A percentile compares a stretch with the other conserved stretches of the same genome.
phyloP scores from a whole-genome alignment of 2,329 filamentous ascomycete species.

The Scedosporium boydii region DNA sequence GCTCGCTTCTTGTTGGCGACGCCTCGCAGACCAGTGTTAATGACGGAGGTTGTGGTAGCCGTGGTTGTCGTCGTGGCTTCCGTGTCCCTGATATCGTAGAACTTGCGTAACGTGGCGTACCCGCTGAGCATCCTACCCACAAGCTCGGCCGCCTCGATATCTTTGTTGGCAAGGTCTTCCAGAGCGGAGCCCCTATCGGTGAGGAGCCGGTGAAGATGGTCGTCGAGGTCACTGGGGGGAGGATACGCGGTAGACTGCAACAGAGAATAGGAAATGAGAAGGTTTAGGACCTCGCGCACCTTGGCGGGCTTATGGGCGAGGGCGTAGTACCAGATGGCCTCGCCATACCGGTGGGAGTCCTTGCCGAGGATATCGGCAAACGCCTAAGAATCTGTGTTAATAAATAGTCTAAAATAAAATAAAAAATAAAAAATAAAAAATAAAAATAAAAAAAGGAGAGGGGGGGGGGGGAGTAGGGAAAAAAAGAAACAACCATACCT shows the following conservation, averaged over 20 bases:
- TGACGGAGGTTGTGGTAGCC: background rate
- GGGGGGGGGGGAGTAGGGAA: too few species aligned
- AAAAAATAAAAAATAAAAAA: too few species aligned
- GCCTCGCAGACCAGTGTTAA: conserved; percentile 33
- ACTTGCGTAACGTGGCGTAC: conserved; percentile 82
- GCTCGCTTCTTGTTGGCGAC: conserved; percentile 57
- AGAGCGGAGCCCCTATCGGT: conserved; percentile 63
- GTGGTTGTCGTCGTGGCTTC: conserved; percentile 1
- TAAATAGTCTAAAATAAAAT: conserved; percentile 4
- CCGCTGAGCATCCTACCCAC: conserved; percentile 81
- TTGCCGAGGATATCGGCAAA: conserved; percentile 72
- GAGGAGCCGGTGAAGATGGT: conserved; percentile 60
- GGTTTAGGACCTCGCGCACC: conserved; percentile 75
- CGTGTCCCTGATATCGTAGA: conserved; percentile 79
- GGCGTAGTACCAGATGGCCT: conserved; percentile 84
- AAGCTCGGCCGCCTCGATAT: conserved; percentile 72
- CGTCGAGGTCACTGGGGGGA: conserved; percentile 60
- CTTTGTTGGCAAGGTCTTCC: conserved; percentile 60
- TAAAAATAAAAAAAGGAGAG: too few species aligned
- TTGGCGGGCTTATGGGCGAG: conserved; percentile 70
- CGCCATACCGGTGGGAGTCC: conserved; percentile 68
- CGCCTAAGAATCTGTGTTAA: conserved; percentile 42
- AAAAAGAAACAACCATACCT: conserved; percentile 48
- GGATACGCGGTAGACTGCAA: conserved; percentile 79
- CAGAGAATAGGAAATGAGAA: conserved; percentile 79